Evolutionary conservation across 306 rosid genomes (phyloP).

Genomic region (Hylodesmum podocarpum): DNA sequence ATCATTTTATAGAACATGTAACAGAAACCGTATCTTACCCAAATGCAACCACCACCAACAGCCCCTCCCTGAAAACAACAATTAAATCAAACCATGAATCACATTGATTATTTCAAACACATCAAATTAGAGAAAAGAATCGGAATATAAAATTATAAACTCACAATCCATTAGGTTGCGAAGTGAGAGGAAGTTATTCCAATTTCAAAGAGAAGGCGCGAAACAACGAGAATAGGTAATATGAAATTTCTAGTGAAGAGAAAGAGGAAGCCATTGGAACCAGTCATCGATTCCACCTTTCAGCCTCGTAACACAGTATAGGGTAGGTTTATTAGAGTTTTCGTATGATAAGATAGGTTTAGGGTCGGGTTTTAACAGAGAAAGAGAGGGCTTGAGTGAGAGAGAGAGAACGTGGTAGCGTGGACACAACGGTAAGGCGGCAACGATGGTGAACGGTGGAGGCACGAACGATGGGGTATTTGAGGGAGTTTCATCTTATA

Average conservation of each 20-base stretch:
- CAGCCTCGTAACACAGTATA: constrained; percentile 79
- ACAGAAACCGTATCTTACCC: constrained; percentile 86
- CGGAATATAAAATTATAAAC: constrained; percentile 29
- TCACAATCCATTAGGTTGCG: constrained; percentile 54
- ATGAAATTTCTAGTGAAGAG: constrained; percentile 57
- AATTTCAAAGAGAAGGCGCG: constrained; percentile 29
- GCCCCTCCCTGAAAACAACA: constrained; percentile 67
- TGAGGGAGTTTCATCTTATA: no score
- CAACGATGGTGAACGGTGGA: no score
- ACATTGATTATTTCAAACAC: constrained; percentile 1
- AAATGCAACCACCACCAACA: constrained; percentile 84
- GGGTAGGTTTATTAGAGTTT: no score
- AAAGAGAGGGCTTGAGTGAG: no score
- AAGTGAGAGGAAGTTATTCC: constrained; percentile 41
- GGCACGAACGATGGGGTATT: no score
- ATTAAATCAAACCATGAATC: constrained; percentile 1
- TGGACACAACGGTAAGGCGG: no score
- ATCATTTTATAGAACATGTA: constrained; percentile 75
- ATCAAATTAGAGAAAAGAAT: constrained; percentile 11
- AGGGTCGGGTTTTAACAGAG: no score
- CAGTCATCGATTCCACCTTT: constrained; percentile 79
- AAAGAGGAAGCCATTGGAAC: constrained; percentile 95
- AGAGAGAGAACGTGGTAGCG: no score
- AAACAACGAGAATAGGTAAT: not conserved
- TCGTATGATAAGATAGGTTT: no score